Percentiles rank a stretch among this genome's conserved stretches.
Conservation (phyloP, 495 filamentous ascomycete species). For the Podospora sp. region DNA sequence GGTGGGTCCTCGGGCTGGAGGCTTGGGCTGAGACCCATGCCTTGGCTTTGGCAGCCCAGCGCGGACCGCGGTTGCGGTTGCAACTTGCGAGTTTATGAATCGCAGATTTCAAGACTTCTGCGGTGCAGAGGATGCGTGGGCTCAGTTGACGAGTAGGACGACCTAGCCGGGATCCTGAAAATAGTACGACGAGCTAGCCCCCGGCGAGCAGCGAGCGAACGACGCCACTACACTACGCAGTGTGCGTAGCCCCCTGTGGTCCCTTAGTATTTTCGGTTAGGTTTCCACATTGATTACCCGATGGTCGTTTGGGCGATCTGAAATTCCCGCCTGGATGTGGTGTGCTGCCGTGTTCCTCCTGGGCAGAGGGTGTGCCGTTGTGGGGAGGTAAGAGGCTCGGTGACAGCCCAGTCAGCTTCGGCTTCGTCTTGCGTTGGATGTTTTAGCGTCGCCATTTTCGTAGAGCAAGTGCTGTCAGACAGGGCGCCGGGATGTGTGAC, state of each 20-base stretch:
- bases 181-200: background rate
- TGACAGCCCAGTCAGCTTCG: background rate
- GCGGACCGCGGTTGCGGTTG: slow-evolving; percentile 18
- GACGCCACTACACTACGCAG: slow-evolving; percentile 1
- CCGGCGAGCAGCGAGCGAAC: background rate
- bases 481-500: slow-evolving; percentile 5
- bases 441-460: background rate
- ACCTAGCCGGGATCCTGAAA: slow-evolving; percentile 3
- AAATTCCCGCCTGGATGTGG: background rate
- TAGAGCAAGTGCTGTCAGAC: background rate
- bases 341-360: background rate
- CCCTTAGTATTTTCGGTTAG: slow-evolving; percentile 11
- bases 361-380: background rate
- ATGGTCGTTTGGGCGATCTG: background rate
- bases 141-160: background rate
- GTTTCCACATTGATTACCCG: background rate
- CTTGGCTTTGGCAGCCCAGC: background rate
- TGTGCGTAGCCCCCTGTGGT: background rate
- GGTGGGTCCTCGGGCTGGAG: background rate
- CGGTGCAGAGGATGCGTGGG: background rate
- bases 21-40: background rate
- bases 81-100: background rate
- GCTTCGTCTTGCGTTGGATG: background rate
- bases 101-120: background rate
- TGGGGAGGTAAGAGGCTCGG: background rate